Evolutionary conservation across 371 early-diverging fungal species (phyloP), one percentile per base, ranked within the genome.

Genomic region (Nosema granulosis): DNA sequence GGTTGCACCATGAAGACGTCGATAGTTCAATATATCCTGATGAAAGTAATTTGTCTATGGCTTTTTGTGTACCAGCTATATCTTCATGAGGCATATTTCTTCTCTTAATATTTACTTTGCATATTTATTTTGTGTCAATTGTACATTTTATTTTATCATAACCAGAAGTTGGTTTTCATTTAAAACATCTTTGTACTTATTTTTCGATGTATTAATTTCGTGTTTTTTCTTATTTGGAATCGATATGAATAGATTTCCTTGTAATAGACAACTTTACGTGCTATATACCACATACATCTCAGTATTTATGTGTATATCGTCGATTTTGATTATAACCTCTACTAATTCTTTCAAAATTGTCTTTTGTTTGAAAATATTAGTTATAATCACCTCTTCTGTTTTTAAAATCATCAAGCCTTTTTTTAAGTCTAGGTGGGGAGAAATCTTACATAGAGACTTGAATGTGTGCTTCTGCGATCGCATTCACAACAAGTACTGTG

Each of bases 1-100:
- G 54, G 26, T 65, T 76, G 12, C 35, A 26, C 80, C 80, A 75
- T 6, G 26, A 3, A 18, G 71, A 76, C 31, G 20, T 71, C 11
- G 54, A 58, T 59, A 34, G 18, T 61, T 56, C 65, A 32, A 80
- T 73, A n/a, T 79, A 59, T 6, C 71, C 49, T 2, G 1, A 18
- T 67, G 56, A 52, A 22, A 49, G 11, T 24, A 63, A 20, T 37
- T 34, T 63, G 11, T 35, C 16, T 31, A 63, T 22, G 32, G 26
- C 37, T 29, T 34, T 4, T 63, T 35, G 22, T 18, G 34, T 35
- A 11, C 34, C 34, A 20, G 32, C 63, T 37, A 31, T 20, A 34
- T 38, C 26, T 3, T 20, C 37, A 20, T 63, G 43, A 13, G 63
- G 37, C 1, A 63, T 3, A 12, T 38, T 16, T 6, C 34, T 31